Percentiles rank a stretch among this genome's conserved stretches.
Conservation (phyloP, 225 moss, liverwort and hornwort genomes). For the Climacium dendroides region DNA sequence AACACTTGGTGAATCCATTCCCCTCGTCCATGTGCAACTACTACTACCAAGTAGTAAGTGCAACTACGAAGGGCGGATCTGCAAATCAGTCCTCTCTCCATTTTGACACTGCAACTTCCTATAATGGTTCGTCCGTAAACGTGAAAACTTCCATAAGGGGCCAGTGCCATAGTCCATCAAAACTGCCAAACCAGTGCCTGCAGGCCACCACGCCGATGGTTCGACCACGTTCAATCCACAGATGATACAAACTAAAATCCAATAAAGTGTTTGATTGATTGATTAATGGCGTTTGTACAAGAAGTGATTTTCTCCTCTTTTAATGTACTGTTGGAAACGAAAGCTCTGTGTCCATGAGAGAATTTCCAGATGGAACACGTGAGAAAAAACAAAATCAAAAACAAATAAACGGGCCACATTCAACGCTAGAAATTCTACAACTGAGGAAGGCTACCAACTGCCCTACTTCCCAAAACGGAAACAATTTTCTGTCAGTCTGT, state of each 20-base stretch:
- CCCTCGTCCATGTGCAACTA: neutral
- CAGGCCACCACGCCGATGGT: slow-evolving; percentile 29
- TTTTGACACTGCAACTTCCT: slow-evolving; percentile 4
- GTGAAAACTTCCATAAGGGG: slow-evolving; percentile 55
- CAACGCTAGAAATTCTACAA: neutral
- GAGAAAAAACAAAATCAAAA: too few relatives aligned
- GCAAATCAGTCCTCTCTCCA: slow-evolving; percentile 3
- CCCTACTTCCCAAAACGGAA: neutral
- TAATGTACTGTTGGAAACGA: neutral
- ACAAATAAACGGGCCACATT: neutral
- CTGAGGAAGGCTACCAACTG: neutral
- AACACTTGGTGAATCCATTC: neutral
- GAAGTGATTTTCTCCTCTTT: neutral
- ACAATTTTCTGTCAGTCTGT: neutral
- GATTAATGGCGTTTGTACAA: neutral
- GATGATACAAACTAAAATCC: neutral
- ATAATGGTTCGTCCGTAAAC: slow-evolving; percentile 33
- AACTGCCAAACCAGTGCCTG: slow-evolving; percentile 60
- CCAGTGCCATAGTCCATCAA: slow-evolving; percentile 56
- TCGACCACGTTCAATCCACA: slow-evolving; percentile 15
- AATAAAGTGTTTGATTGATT: neutral
- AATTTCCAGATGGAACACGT: neutral
- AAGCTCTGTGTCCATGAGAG: neutral
- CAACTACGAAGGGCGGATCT: neutral
- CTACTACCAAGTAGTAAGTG: neutral